phyloP scores from a whole-genome alignment of 2,329 filamentous ascomycete species.

The Lojkania enalia region DNA sequence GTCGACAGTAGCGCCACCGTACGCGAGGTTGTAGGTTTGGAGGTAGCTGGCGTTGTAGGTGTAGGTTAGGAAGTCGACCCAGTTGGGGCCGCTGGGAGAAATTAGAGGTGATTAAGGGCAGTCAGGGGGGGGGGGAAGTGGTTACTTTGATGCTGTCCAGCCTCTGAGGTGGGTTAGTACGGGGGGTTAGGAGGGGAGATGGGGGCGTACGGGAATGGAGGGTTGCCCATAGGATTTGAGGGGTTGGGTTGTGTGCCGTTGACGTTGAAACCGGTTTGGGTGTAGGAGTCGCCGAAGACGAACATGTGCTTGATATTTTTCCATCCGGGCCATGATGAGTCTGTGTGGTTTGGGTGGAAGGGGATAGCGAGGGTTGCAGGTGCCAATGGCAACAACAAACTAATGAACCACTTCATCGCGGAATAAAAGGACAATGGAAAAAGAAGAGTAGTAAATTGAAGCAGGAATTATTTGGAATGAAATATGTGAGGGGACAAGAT shows the following conservation, averaged over 20 bases:
- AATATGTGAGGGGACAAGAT: not conserved
- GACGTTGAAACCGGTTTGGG: constrained; percentile 62
- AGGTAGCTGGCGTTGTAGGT: constrained; percentile 48
- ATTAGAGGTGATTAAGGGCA: constrained; percentile 3
- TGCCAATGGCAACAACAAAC: not conserved
- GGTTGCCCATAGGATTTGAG: constrained; percentile 65
- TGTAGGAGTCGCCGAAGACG: constrained; percentile 61
- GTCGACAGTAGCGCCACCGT: constrained; percentile 51
- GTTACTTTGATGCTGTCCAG: constrained; percentile 34
- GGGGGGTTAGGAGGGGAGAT: not conserved
- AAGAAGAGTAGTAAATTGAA: too few species aligned
- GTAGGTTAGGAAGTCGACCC: constrained; percentile 53
- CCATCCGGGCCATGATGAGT: constrained; percentile 33
- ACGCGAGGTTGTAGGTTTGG: constrained; percentile 57
- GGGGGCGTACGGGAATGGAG: constrained; percentile 50
- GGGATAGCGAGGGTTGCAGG: not conserved
- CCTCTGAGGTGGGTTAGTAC: constrained; percentile 24
- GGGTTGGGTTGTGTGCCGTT: constrained; percentile 55
- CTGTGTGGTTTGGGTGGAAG: not conserved
- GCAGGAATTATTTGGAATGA: not conserved
- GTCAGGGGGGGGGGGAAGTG: not conserved
- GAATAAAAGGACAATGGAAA: too few species aligned
- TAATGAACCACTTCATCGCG: not conserved
- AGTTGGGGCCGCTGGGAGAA: constrained; percentile 55
- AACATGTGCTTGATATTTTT: constrained; percentile 40